Percentiles rank a stretch among this genome's conserved stretches.
Conservation (phyloP, 768 basidiomycete genomes). For the Lactifluus pinguis region DNA sequence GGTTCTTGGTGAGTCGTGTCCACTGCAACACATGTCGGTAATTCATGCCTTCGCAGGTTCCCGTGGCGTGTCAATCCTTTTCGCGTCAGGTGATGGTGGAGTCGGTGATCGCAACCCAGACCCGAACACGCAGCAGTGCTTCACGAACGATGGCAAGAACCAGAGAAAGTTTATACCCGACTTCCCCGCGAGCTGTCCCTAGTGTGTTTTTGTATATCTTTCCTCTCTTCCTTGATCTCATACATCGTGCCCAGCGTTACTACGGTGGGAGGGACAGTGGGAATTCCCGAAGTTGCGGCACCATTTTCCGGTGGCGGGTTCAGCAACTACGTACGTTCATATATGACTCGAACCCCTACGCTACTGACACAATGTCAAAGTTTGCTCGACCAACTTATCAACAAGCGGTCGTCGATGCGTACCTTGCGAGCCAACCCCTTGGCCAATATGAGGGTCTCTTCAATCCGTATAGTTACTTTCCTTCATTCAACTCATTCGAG, state of each 20-base stretch:
- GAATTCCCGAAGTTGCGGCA: conserved; percentile 51
- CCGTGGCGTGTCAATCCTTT: conserved; percentile 55
- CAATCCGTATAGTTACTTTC: conserved; percentile 26
- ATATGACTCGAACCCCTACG: background rate
- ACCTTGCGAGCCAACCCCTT: conserved; percentile 34
- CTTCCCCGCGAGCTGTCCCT: conserved; percentile 52
- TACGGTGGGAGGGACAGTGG: conserved; percentile 55
- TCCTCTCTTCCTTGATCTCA: background rate
- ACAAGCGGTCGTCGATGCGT: conserved; percentile 32
- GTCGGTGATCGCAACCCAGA: conserved; percentile 55
- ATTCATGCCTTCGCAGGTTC: conserved; percentile 33
- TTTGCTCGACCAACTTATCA: conserved; percentile 49
- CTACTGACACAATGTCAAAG: conserved; percentile 30
- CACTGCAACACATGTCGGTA: background rate
- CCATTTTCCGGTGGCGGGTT: conserved; percentile 68
- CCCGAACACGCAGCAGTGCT: conserved; percentile 37
- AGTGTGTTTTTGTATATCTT: conserved; percentile 21
- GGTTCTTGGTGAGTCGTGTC: conserved; percentile 40
- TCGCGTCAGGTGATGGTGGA: conserved; percentile 59
- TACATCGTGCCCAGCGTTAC: conserved; percentile 44
- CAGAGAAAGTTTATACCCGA: conserved; percentile 38
- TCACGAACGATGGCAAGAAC: conserved; percentile 51
- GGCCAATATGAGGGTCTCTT: conserved; percentile 45
- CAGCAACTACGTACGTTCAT: conserved; percentile 47
- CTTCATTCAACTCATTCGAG: too few relatives aligned